Percentiles rank a stretch among this genome's conserved stretches.
These are phyloP conservation scores for Cercophora samala DNA, from an alignment of 495 filamentous ascomycete genomes.

Conservation along the genomic window DNA sequence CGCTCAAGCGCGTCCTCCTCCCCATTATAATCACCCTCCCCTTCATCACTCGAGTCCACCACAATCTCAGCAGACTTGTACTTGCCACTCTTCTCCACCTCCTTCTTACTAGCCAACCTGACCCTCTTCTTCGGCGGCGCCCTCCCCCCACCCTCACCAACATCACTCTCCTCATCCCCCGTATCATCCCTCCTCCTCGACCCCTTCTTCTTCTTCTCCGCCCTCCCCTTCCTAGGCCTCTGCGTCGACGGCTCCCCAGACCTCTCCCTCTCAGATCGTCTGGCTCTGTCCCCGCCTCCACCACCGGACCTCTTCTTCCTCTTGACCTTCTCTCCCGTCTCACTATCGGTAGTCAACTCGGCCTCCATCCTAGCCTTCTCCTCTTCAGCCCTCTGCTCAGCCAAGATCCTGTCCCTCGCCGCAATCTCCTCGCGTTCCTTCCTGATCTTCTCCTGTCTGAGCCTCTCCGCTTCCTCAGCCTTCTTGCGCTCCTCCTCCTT, in stretches of 20 bases:
- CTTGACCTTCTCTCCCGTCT: slow-evolving; percentile 74
- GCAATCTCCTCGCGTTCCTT: slow-evolving; percentile 77
- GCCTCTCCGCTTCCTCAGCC: slow-evolving; percentile 61
- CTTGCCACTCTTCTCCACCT: slow-evolving; percentile 43
- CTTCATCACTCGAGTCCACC: slow-evolving; percentile 59
- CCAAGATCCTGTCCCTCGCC: slow-evolving; percentile 69
- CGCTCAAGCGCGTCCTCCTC: slow-evolving; percentile 36
- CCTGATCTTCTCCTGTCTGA: slow-evolving; percentile 70
- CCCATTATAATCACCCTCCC: slow-evolving; percentile 41
- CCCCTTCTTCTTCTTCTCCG: slow-evolving; percentile 22
- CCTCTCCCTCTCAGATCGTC: slow-evolving; percentile 14
- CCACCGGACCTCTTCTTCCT: slow-evolving; percentile 62
- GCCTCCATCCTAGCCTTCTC: slow-evolving; percentile 65
- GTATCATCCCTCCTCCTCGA: slow-evolving; percentile 5
- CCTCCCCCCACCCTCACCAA: slow-evolving; percentile 24
- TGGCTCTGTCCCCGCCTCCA: slow-evolving; percentile 1
- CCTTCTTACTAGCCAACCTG: slow-evolving; percentile 57
- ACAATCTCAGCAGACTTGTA: slow-evolving; percentile 81
- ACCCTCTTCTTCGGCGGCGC: slow-evolving; percentile 57
- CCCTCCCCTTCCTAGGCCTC: slow-evolving; percentile 12
- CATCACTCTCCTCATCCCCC: slow-evolving; percentile 37
- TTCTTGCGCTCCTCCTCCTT: slow-evolving; percentile 63
- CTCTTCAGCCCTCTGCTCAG: slow-evolving; percentile 66
- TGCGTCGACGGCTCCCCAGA: slow-evolving; percentile 17
- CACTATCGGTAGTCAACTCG: slow-evolving; percentile 69